A percentile compares a stretch with the other conserved stretches of the same genome.
phyloP scores from a whole-genome alignment of 2,329 filamentous ascomycete species.

The Colletotrichum brevisporum region DNA sequence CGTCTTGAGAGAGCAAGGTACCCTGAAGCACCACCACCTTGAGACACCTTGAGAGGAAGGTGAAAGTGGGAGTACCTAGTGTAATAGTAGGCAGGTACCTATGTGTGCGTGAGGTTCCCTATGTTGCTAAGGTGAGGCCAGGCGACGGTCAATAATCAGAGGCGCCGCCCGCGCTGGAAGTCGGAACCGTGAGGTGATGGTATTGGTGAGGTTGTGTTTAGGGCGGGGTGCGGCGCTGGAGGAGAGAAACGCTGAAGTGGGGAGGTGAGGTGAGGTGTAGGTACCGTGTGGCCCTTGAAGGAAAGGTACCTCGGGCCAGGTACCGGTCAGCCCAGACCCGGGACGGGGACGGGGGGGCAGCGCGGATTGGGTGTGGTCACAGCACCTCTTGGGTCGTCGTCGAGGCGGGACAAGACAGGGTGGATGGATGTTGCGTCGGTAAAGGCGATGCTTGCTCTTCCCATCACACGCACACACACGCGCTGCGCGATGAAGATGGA shows the following conservation, averaged over 20 bases:
- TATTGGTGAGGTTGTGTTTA: too few species aligned
- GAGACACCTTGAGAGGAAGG: conserved; percentile 2
- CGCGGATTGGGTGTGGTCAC: conserved; percentile 27
- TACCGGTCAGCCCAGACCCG: conserved; percentile 30
- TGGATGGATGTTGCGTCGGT: conserved; percentile 7
- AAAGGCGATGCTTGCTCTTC: background rate
- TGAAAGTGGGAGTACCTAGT: background rate
- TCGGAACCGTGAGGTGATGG: too few species aligned
- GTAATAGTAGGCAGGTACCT: background rate
- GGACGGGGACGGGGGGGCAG: conserved; percentile 21
- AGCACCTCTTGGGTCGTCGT: conserved; percentile 16
- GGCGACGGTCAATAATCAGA: too few species aligned
- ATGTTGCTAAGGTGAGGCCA: too few species aligned
- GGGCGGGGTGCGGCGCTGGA: too few species aligned
- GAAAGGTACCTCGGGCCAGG: conserved; percentile 26
- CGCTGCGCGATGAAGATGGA: too few species aligned
- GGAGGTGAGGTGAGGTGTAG: background rate
- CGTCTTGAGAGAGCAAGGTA: background rate
- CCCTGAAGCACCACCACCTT: background rate
- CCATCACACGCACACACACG: too few species aligned
- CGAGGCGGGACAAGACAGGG: background rate
- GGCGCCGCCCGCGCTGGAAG: too few species aligned
- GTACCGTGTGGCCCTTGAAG: background rate
- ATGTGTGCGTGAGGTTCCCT: background rate
- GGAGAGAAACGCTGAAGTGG: background rate